Evolutionary conservation across 1,139 yeast genomes (phyloP), one percentile per base, ranked within the genome.

Genomic region (Blastobotrys persicus): DNA sequence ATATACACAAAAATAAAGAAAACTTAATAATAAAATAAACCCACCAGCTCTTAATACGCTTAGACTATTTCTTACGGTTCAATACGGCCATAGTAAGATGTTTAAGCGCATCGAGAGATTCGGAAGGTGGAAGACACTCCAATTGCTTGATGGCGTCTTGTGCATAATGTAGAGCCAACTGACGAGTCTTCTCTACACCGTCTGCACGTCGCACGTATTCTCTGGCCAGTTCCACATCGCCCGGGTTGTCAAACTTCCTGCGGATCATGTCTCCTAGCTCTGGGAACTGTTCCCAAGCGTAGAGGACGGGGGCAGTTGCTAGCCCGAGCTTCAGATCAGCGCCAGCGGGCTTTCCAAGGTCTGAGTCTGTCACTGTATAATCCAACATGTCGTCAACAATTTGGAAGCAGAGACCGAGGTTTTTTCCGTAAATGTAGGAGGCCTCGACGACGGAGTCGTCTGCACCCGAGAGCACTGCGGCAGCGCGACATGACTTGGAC

Each of bases 341-440:
- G 61, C 91, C 95, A 18, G 95, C 85, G 11, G 98, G 98, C 67
- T 92, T 92, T 37, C 98, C 98, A 53, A 92, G 73, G 46, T 86
- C 80, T 31, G 79, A 78, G 31, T 88, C 89, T 38, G 92, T 81
- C 17, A 88, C 83, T 0, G 97, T 88, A 65, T 88, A 92, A 69
- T 92, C 99, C 58, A 94, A 77, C 84, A 91, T 84, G 68, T 92
- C 99, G 68, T 92, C 98, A 23, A 94, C 95, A 52, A 92, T 79
- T 69, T 92, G 98, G 77, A 92, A 92, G 64, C 98, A 94, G 45
- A 94, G 77, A 0, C 98, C 98, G 51, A 94, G 73, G 67, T 91
- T 89, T 59, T 95, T 79, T 37, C 99, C 99, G 66, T 87, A 92
- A 58, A 85, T 83, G 67, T 91, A 92, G 60, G 95, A 85, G 51